Conservation (phyloP, 371 early-diverging fungal genomes). For the Mucor saturninus region DNA sequence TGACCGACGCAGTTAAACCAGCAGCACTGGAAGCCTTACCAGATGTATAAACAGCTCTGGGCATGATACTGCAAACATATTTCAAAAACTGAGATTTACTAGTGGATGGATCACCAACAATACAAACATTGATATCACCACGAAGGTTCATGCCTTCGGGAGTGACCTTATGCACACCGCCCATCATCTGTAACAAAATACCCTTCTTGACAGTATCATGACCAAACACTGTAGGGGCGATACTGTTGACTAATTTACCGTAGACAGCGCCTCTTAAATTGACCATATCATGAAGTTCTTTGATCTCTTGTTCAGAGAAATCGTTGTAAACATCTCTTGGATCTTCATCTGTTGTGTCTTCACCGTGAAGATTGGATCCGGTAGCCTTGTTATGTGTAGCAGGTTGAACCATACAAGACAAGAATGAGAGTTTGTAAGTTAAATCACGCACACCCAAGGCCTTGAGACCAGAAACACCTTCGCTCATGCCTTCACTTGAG, state of each 20-base stretch:
- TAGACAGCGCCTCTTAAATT: slow-evolving; percentile 64
- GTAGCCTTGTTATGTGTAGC: slow-evolving; percentile 49
- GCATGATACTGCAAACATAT: slow-evolving; percentile 87
- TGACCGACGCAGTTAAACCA: slow-evolving; percentile 98
- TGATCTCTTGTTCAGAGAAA: slow-evolving; percentile 75
- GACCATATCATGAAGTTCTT: slow-evolving; percentile 79
- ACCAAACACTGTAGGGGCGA: slow-evolving; percentile 98
- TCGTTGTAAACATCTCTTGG: slow-evolving; percentile 63
- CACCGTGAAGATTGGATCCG: slow-evolving; percentile 57
- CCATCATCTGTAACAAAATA: slow-evolving; percentile 93
- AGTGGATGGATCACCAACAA: slow-evolving; percentile 99
- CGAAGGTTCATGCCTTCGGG: slow-evolving; percentile 94
- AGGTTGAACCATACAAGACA: slow-evolving; percentile 84
- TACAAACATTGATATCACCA: slow-evolving; percentile 99
- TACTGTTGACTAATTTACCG: slow-evolving; percentile 76
- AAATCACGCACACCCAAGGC: slow-evolving; percentile 91
- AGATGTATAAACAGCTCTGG: slow-evolving; percentile 96
- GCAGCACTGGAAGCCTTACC: slow-evolving; percentile 99
- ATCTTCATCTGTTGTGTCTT: slow-evolving; percentile 64
- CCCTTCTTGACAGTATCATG: slow-evolving; percentile 99
- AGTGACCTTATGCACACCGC: slow-evolving; percentile 96
- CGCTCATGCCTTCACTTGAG: slow-evolving; percentile 69
- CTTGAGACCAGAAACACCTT: slow-evolving; percentile 88
- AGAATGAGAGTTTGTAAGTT: slow-evolving; percentile 89
- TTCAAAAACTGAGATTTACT: slow-evolving; percentile 98